Conservation (phyloP, 345 rosid genomes). For the Lepidium africanum region DNA sequence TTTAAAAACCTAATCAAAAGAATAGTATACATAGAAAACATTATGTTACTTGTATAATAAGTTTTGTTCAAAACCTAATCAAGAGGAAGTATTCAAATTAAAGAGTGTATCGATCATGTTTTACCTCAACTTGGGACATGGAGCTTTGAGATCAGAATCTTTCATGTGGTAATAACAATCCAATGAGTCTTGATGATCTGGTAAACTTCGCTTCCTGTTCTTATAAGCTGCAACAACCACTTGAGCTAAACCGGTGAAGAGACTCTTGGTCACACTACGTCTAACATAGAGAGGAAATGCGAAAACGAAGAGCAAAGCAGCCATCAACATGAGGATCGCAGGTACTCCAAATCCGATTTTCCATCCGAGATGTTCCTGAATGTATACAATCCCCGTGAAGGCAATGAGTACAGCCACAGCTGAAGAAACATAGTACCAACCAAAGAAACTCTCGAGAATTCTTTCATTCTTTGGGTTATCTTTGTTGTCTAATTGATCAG, state of each 20-base stretch:
- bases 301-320: conserved; percentile 36
- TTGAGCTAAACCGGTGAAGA: conserved; percentile 47
- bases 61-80: conserved; percentile 32
- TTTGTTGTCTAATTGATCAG: conserved; percentile 51
- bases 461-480: conserved; percentile 45
- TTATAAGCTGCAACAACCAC: conserved; percentile 41
- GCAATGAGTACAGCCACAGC: conserved; percentile 44
- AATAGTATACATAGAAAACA: neutral
- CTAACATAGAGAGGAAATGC: conserved; percentile 47
- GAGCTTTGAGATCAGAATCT: conserved; percentile 39
- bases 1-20: conserved; percentile 29
- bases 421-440: conserved; percentile 60
- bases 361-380: conserved; percentile 62
- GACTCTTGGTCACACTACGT: conserved; percentile 33
- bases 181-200: conserved; percentile 29
- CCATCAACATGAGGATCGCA: conserved; percentile 45
- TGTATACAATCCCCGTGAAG: conserved; percentile 46
- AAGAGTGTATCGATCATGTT: neutral
- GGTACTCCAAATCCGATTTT: conserved; percentile 55
- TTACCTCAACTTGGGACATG: conserved; percentile 51
- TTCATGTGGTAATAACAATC: conserved; percentile 42
- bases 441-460: conserved; percentile 54
- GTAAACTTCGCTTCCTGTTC: conserved; percentile 43
- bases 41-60: neutral
- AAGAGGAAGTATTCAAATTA: neutral